These are phyloP conservation scores for Ceratobasidium sp. DNA, from an alignment of 1,284 basidiomycete genomes.

Conservation along the genomic window DNA sequence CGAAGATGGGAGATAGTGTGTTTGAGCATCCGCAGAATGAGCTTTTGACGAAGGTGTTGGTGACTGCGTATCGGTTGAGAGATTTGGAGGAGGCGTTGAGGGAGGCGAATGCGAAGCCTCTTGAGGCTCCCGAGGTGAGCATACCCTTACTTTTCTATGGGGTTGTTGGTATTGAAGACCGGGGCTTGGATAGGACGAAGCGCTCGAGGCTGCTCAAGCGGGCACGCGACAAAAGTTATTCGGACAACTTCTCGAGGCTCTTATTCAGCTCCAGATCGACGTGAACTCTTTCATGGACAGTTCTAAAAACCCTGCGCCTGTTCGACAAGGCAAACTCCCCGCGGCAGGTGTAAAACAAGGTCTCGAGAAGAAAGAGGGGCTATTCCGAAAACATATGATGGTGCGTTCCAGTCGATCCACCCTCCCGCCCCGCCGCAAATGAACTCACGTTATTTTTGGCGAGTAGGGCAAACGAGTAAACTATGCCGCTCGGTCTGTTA, in stretches of 20 bases:
- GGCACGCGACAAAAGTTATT: slow-evolving; percentile 67
- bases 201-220: slow-evolving; percentile 62
- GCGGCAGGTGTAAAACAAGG: slow-evolving; percentile 96
- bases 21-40: slow-evolving; percentile 99
- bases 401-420: slow-evolving; percentile 57
- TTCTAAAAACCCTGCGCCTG: slow-evolving; percentile 89
- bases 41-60: slow-evolving; percentile 85
- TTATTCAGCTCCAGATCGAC: slow-evolving; percentile 92
- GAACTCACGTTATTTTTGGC: not conserved
- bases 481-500: slow-evolving; percentile 98
- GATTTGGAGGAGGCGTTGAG: slow-evolving; percentile 79
- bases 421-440: not conserved
- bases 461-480: slow-evolving; percentile 97
- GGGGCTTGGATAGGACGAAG: slow-evolving; percentile 50
- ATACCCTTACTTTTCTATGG: not conserved
- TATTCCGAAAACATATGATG: slow-evolving; percentile 99
- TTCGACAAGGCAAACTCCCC: slow-evolving; percentile 91
- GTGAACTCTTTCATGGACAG: slow-evolving; percentile 99
- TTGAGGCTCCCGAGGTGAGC: slow-evolving; percentile 50
- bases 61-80: slow-evolving; percentile 82
- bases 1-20: slow-evolving; percentile 90
- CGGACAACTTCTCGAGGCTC: slow-evolving; percentile 77
- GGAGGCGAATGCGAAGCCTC: slow-evolving; percentile 66
- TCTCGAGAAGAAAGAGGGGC: slow-evolving; percentile 98
- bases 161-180: not conserved